Base-by-base conservation (phyloP, 768 basidiomycete genomes). In the Boletus insuetus region DNA sequence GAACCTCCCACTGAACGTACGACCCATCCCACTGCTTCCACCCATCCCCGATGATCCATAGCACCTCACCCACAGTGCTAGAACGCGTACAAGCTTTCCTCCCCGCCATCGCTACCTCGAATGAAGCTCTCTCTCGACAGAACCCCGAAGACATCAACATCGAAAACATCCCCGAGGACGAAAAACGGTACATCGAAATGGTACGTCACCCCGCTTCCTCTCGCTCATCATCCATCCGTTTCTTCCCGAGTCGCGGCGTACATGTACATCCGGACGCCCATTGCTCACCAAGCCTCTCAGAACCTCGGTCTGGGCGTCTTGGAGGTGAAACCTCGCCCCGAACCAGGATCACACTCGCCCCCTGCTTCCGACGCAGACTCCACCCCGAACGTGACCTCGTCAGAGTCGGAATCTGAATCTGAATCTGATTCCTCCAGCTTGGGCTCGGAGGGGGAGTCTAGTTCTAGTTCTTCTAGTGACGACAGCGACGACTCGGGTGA, bases 121-220 rank as follows among this genome's bases (percentile, higher is more conserved):
- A 88, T 60, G 76, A 75, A 3, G 67, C 77, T 2, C 76, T 89
- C 17, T 62, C 75, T 4, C 73, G 76, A 38, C 66, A 69, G 39
- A 77, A 84, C 55, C 85, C 84, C 1, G 64, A 67, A 17, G 85
- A 82, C 60, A 73, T 89, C n/a, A 82, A 89, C 62, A 87, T 91
- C 39, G 89, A 91, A 67, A 76, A 85, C 53, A 60, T 89, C 22
- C 70, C 73, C 8, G 75, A 72, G 20, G 73, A 72, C n/a, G 75
- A 73, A 48, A 75, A 74, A 2, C 76, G 70, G 54, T 82, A 86
- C 64, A 84, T 89, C 59, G 80, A 88, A 67, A 87, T 88, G 85
- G 86, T 83, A 72, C 63, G 57, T 53, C 29, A 17, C 42, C 43
- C 19, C 2, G 17, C 24, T 40, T 3, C 14, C 32, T 7, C 45